Percentiles rank a stretch among this genome's conserved stretches.
These are phyloP conservation scores for Apiospora phragmitis DNA, from an alignment of 2,329 filamentous ascomycete species.

Conservation along the genomic window DNA sequence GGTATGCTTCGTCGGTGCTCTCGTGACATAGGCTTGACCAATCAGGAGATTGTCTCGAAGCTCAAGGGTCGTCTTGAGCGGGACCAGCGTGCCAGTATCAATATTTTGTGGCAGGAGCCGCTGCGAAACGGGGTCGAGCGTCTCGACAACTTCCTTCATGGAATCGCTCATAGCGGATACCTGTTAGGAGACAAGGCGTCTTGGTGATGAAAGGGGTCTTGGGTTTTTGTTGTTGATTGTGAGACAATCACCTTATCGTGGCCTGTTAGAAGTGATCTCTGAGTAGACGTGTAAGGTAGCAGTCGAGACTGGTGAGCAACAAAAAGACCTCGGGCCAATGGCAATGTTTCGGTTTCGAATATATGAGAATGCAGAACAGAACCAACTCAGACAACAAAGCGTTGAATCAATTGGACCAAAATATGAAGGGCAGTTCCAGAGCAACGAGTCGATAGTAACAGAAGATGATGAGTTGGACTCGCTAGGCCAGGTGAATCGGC, in stretches of 20 bases:
- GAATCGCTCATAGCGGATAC: slow-evolving; percentile 38
- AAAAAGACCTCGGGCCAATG: slow-evolving; percentile 1
- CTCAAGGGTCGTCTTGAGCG: slow-evolving; percentile 65
- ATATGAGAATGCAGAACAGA: slow-evolving; percentile 1
- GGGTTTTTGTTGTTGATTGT: slow-evolving; percentile 6
- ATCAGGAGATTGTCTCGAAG: slow-evolving; percentile 58
- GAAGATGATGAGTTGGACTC: not conserved
- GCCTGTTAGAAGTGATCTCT: not conserved
- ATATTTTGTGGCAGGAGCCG: slow-evolving; percentile 32
- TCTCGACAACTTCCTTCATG: slow-evolving; percentile 38
- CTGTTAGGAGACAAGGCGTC: slow-evolving; percentile 30
- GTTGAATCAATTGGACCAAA: slow-evolving; percentile 2
- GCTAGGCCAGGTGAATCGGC: not conserved
- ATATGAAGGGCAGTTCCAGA: not conserved
- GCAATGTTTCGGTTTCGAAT: not conserved
- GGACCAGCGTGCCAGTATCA: slow-evolving; percentile 46
- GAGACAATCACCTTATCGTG: not conserved
- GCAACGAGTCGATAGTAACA: not conserved
- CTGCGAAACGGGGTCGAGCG: slow-evolving; percentile 36
- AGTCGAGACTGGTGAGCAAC: slow-evolving; percentile 5
- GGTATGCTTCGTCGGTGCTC: slow-evolving; percentile 70
- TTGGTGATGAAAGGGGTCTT: slow-evolving; percentile 19
- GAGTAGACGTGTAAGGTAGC: not conserved
- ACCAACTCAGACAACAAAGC: not conserved
- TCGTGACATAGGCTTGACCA: slow-evolving; percentile 68